phyloP scores from a whole-genome alignment of 2,329 filamentous ascomycete species.

The Pyricularia sp. region DNA sequence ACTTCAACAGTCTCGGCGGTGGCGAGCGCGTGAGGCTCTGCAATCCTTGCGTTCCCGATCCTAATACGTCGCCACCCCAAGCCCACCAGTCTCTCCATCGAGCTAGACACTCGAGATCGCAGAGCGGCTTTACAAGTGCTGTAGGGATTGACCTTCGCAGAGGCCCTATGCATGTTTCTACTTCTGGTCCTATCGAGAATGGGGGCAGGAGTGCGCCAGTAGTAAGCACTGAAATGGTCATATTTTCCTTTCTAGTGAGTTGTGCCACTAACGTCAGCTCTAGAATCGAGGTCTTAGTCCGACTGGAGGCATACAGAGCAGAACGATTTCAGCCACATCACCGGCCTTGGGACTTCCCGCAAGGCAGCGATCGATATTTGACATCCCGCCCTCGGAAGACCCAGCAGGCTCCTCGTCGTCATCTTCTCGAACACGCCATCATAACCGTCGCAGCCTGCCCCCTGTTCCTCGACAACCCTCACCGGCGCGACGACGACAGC shows the following conservation, averaged over 20 bases:
- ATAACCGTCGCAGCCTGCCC: slow-evolving; percentile 16
- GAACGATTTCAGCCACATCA: background rate
- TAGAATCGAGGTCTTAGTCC: background rate
- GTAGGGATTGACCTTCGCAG: background rate
- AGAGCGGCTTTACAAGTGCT: slow-evolving; percentile 25
- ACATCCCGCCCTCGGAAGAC: slow-evolving; percentile 9
- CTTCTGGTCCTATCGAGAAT: background rate
- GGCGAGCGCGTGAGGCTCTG: slow-evolving; percentile 51
- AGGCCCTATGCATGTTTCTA: background rate
- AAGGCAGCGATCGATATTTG: background rate
- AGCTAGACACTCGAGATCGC: slow-evolving; percentile 32
- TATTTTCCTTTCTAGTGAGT: background rate
- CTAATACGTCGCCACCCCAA: slow-evolving; percentile 47
- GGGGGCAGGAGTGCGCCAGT: background rate
- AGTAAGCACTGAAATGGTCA: background rate
- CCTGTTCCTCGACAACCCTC: slow-evolving; percentile 21
- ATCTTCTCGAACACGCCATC: slow-evolving; percentile 11
- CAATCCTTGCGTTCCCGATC: slow-evolving; percentile 54
- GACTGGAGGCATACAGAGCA: background rate
- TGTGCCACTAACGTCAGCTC: background rate
- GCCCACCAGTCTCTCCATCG: slow-evolving; percentile 23
- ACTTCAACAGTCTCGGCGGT: slow-evolving; percentile 37
- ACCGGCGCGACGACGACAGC: slow-evolving; percentile 20
- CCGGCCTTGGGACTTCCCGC: background rate
- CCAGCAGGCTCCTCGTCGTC: slow-evolving; percentile 3